Conservation (phyloP, 1,284 basidiomycete species). For the Phenoliferia sp. region DNA sequence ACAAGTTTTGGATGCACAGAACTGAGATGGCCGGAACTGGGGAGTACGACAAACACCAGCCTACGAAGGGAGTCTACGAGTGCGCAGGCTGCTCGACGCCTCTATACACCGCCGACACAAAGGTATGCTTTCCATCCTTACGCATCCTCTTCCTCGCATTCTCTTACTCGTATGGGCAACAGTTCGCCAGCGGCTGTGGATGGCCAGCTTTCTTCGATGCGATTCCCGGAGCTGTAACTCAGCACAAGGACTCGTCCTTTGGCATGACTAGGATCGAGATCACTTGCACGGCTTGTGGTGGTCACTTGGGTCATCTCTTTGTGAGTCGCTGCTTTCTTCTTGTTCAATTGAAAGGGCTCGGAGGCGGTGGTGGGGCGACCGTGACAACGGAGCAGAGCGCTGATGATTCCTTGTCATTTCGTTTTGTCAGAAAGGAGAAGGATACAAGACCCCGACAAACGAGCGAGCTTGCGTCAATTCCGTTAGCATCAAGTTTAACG, state of each 20-base stretch:
- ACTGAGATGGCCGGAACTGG: slow-evolving; percentile 44
- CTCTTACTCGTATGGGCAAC: too few relatives aligned
- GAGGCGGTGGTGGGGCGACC: neutral
- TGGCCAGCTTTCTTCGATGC: slow-evolving; percentile 47
- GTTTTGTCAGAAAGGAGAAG: slow-evolving; percentile 5
- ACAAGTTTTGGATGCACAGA: slow-evolving; percentile 44
- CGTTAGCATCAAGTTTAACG: slow-evolving; percentile 18
- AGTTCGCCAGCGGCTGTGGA: slow-evolving; percentile 47
- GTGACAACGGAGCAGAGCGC: neutral
- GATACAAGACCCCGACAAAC: slow-evolving; percentile 17
- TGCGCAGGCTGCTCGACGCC: slow-evolving; percentile 27
- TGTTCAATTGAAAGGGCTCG: neutral
- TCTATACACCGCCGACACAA: slow-evolving; percentile 29
- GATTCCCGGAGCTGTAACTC: slow-evolving; percentile 39
- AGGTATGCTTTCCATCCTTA: neutral
- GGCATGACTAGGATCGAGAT: slow-evolving; percentile 46
- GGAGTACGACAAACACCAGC: slow-evolving; percentile 43
- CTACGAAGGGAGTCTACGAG: slow-evolving; percentile 34
- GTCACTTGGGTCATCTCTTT: slow-evolving; percentile 46
- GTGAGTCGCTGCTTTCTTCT: slow-evolving; percentile 25
- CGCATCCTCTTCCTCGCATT: too few relatives aligned
- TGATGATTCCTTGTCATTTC: neutral
- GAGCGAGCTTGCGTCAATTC: slow-evolving; percentile 34
- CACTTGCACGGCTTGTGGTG: slow-evolving; percentile 44
- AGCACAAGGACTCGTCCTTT: slow-evolving; percentile 42